Conservation (phyloP, 129 eudicot species). For the Daucus carota region DNA sequence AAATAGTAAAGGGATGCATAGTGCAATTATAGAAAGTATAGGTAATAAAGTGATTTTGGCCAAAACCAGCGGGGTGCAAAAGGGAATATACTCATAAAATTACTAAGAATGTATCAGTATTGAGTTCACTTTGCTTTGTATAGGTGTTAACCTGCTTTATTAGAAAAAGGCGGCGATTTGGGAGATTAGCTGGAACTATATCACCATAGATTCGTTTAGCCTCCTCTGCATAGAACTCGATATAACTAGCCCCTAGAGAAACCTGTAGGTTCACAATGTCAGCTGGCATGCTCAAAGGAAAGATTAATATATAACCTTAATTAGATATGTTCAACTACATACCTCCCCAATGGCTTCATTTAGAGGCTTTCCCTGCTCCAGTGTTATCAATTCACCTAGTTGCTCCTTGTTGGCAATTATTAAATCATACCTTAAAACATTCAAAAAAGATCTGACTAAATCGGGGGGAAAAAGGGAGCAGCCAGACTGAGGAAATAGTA, state of each 20-base stretch:
- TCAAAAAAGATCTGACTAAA: neutral
- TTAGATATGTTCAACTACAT: constrained; percentile 7
- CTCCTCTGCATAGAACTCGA: constrained; percentile 89
- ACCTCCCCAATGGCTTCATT: constrained; percentile 95
- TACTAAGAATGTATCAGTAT: constrained; percentile 3
- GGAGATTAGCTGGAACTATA: constrained; percentile 63
- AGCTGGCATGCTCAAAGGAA: constrained; percentile 1
- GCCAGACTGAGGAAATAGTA: neutral
- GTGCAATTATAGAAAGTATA: no score
- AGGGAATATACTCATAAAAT: no score
- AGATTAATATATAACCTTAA: neutral
- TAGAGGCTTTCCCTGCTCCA: constrained; percentile 93
- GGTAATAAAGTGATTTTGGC: no score
- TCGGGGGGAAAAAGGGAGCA: neutral
- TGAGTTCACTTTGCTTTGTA: neutral
- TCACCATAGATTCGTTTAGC: constrained; percentile 92
- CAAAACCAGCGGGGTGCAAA: no score
- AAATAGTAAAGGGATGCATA: no score
- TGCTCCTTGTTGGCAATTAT: constrained; percentile 68
- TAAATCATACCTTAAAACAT: constrained; percentile 53
- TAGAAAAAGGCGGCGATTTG: constrained; percentile 84
- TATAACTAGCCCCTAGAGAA: constrained; percentile 61
- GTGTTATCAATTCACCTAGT: constrained; percentile 83
- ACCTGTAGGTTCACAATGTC: constrained; percentile 38
- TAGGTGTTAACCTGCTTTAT: constrained; percentile 59